Evolutionary conservation across 2,329 filamentous ascomycete genomes (phyloP), one percentile per base, ranked within the genome.

Genomic region (Beauveria sp.): DNA sequence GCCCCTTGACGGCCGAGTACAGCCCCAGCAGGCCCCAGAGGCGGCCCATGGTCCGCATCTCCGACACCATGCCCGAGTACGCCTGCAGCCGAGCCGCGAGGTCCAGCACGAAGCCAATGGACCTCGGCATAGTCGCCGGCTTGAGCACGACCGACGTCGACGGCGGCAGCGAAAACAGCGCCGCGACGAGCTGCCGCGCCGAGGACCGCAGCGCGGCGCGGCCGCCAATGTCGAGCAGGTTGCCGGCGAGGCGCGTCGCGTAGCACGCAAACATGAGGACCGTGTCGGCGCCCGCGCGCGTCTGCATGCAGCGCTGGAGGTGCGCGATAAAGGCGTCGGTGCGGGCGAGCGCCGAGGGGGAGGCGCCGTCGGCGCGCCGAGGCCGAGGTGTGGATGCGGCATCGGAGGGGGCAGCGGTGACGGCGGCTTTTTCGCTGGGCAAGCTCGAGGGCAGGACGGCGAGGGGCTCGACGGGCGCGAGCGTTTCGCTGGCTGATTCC

Each of bases 21-120:
- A 96, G 79, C 56, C 86, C 86, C 70, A 96, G 69, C 68, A 93
- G 72, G 0, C 86, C 88, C 88, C 90, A 96, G 34, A 97, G 80
- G 0, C 92, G 83, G 65, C 84, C 77, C 71, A 93, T 90, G 63
- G 87, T 88, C 64, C 90, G 81, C 64, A 86, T 84, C 70, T 95
- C 90, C 67, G 81, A 81, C 52, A 95, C 79, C 59, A 93, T 77
- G 40, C 75, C 80, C 20, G 86, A 84, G 16, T 96, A 79, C 16
- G 76, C 80, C 74, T 78, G 81, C 70, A 91, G 77, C 68, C 82
- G 75, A 51, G 70, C 72, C 18, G 83, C 79, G 43, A 85, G 74
- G 49, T 77, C 73, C 9, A 84, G 79, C 1, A 80, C 78, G 18
- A 74, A 62, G 10, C 79, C 74, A 10, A 80, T 77, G 7, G 50